Base-by-base conservation (phyloP, 176 grass and related monocot species). In the Oryza rufipogon region DNA sequence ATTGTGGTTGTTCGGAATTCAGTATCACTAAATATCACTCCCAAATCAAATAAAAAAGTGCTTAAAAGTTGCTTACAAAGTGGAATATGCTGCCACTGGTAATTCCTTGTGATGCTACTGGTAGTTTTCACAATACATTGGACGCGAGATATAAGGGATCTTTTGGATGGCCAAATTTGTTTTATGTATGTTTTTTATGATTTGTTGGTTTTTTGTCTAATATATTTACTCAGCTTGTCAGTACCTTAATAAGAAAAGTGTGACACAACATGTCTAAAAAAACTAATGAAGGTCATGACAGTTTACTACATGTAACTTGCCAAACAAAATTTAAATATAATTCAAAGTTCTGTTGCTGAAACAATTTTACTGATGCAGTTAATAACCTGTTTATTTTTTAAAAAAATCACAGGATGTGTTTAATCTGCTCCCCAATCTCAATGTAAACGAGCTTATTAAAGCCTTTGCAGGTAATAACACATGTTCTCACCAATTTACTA, bases 391-490 rank as follows among this genome's bases (percentile, higher is more conserved):
- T 88, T 16, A 46, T 77, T 90, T 66, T 70, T 90, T 51, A 11
- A 2, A 11, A 11, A 19, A 38, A 28, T 71, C 87, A 39, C 85
- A 98, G 96, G 89, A 95, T 78, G 79, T 98, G 66, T 98, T 98
- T 77, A 98, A 98, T 93, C 91, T 98, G 58, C 87, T 98, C 45
- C 96, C 96, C 6, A 98, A 98, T 79, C 91, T 98, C 75, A 98
- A 95, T 41, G 89, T 98, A 54, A 98, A 81, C 56, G 96, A 95
- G 80, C 91, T 98, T 71, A 92, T 98, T 77, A 98, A 95, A 85
- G 93, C 93, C 34, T 98, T 98, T 86, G 88, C 96, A 83, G 96
- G 96, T 98, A 90, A 87, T 28, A 33, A 26, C 65, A 42, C n/a
- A 78, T 71, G 30, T 71, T 70, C 38, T 47, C 23, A 28, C 61